phyloP scores from a whole-genome alignment of 2,329 filamentous ascomycete species.

The Cladosporium sp. region DNA sequence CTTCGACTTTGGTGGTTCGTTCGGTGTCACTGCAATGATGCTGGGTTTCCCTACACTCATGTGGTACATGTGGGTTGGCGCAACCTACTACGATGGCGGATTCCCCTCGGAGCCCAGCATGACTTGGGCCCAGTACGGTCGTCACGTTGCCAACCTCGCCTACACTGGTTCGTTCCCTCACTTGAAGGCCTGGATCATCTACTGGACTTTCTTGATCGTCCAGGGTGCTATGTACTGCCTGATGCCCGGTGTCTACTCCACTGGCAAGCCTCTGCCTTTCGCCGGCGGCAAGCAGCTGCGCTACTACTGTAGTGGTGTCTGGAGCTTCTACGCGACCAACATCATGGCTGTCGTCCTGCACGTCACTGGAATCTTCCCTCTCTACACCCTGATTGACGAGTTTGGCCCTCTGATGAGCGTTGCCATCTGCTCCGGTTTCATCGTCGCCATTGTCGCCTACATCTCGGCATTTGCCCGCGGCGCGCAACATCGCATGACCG shows the following conservation, averaged over 20 bases:
- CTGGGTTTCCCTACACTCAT: conserved; percentile 87
- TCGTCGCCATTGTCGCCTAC: conserved; percentile 80
- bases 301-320: conserved; percentile 92
- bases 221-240: conserved; percentile 78
- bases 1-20: conserved; percentile 81
- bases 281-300: conserved; percentile 77
- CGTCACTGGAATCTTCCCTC: conserved; percentile 75
- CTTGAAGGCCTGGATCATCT: conserved; percentile 80
- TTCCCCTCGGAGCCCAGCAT: conserved; percentile 54
- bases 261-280: conserved; percentile 83
- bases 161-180: conserved; percentile 83
- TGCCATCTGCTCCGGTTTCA: conserved; percentile 83
- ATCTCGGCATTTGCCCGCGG: conserved; percentile 76
- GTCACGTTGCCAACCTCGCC: conserved; percentile 66
- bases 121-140: conserved; percentile 64
- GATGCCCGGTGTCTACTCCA: conserved; percentile 80
- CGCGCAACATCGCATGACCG: conserved; percentile 87
- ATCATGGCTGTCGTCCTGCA: conserved; percentile 67
- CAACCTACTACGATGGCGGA: conserved; percentile 84
- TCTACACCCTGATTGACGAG: conserved; percentile 91
- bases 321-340: conserved; percentile 84
- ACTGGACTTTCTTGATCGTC: conserved; percentile 88
- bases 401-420: conserved; percentile 92
- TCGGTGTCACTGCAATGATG: conserved; percentile 83
- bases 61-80: conserved; percentile 99